Evolutionary conservation across 495 filamentous ascomycete genomes (phyloP), one percentile per base, ranked within the genome.

Genomic region (Entonaema liquescens): DNA sequence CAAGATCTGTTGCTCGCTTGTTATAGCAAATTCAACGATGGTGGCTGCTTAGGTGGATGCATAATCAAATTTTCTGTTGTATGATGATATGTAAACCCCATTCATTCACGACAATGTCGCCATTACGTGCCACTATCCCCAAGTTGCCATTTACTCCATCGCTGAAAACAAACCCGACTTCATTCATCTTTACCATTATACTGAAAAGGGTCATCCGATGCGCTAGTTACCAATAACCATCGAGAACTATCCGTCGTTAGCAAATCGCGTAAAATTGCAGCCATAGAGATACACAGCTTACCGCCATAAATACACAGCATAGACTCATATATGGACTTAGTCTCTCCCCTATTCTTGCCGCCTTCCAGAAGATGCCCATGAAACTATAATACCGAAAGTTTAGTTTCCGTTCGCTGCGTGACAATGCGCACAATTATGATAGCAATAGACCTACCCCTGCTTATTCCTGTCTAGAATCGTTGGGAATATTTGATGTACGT

Each of bases 321-420:
- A 98, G 81, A 81, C 94, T 97, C 63, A 99, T 93, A 78, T 99
- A 98, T 47, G 95, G 96, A 74, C 94, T 97, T 60, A 99, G 80
- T 62, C 95, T 84, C 84, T 99, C 95, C 28, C 95, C 95, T 75
- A 99, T 89, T 67, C 95, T 86, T 31, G 95, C 95, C 66, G 90
- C 95, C 79, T 98, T 98, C 95, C 95, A 99, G 81, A 99, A 97
- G 53, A 95, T 89, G 44, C 94, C 94, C 70, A 92, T 89, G 13
- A 96, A 79, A 23, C 93, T 95, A 76, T 66, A 58, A 29, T 26
- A 13, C 11, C 19, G 60, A 49, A 54, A 13, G 19, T 42, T 72
- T 54, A 68, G 65, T 17, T 13, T 21, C 23, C 23, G 6, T 42
- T 47, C 35, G 28, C 19, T 8, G 59, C 28, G 25, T 25, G 8